Evolutionary conservation across 1,139 yeast species (phyloP), one percentile per base, ranked within the genome.

Genomic region (Sugiyamaella novakii): DNA sequence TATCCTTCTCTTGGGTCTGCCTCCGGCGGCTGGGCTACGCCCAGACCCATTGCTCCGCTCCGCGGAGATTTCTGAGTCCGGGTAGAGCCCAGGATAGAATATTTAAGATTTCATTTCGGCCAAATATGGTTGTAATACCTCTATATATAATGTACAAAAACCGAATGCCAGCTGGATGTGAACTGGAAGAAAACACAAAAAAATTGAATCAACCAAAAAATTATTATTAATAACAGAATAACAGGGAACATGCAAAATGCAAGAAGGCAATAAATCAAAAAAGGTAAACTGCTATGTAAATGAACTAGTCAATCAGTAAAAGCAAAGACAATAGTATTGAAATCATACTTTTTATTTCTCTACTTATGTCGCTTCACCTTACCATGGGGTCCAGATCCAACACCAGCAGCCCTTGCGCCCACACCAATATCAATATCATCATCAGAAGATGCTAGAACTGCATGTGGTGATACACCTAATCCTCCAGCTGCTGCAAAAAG

Each of bases 341-440:
- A n/a, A n/a, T n/a, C n/a, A n/a, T n/a, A 21, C 19, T 18, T 14
- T 36, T n/a, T 33, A 24, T 15, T 15, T 41, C 25, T 17, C 33
- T 30, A n/a, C n/a, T n/a, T n/a, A n/a, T n/a, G n/a, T n/a, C n/a
- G n/a, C n/a, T n/a, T n/a, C n/a, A n/a, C n/a, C n/a, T n/a, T n/a
- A n/a, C n/a, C n/a, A n/a, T n/a, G n/a, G n/a, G n/a, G n/a, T n/a
- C 45, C 45, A 27, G 46, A 25, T 5, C 40, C 49, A 18, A 22
- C 43, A 10, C 31, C 52, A 28, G 43, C 52, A 24, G 50, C 49
- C 24, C 48, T 46, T 22, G 38, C 51, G 14, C 34, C 53, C 28
- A 44, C 41, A 34, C 39, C 46, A 29, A 36, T 43, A 11, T 21
- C 45, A 4, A 14, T 27, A 6, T 29, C 54, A 40, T 47, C 52